These are phyloP conservation scores for Magnolia sinica DNA, from an alignment of 164 flowering plant genomes.

Conservation along the genomic window DNA sequence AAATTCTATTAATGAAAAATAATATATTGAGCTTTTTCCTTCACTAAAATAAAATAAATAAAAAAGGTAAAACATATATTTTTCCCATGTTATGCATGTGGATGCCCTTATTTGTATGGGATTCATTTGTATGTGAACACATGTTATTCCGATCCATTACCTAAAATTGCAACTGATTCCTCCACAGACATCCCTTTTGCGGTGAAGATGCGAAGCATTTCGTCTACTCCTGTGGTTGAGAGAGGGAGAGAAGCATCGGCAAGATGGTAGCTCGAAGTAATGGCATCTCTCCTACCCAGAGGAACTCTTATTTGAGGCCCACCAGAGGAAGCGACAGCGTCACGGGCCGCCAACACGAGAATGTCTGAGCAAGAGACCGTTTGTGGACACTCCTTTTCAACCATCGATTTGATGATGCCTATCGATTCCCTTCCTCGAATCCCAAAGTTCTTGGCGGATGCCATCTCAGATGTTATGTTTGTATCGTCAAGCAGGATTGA, in stretches of 20 bases:
- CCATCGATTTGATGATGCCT: slow-evolving; percentile 12
- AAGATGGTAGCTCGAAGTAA: slow-evolving; percentile 6
- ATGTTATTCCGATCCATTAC: slow-evolving; percentile 1
- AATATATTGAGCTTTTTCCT: no score
- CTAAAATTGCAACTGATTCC: slow-evolving; percentile 27
- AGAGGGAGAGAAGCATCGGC: slow-evolving; percentile 25
- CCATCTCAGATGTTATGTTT: slow-evolving; percentile 18
- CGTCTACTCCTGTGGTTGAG: slow-evolving; percentile 10
- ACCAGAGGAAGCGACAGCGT: slow-evolving; percentile 22
- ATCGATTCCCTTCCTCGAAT: slow-evolving; percentile 21
- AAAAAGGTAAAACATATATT: no score
- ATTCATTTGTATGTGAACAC: no score
- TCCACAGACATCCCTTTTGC: slow-evolving; percentile 24
- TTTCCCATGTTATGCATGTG: no score
- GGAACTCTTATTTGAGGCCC: slow-evolving; percentile 28
- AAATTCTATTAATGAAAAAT: no score
- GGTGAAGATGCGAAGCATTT: slow-evolving; percentile 13
- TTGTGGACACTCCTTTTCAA: slow-evolving; percentile 29
- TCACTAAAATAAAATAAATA: no score
- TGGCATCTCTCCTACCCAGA: slow-evolving; percentile 30
- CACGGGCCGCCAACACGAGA: slow-evolving; percentile 27
- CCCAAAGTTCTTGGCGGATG: slow-evolving; percentile 22
- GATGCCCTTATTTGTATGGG: no score
- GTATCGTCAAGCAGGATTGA: slow-evolving; percentile 26
- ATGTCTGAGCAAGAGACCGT: slow-evolving; percentile 37